Evolutionary conservation across 169 alveolate species (phyloP).

Genomic region (Cyclospora cayetanensis): DNA sequence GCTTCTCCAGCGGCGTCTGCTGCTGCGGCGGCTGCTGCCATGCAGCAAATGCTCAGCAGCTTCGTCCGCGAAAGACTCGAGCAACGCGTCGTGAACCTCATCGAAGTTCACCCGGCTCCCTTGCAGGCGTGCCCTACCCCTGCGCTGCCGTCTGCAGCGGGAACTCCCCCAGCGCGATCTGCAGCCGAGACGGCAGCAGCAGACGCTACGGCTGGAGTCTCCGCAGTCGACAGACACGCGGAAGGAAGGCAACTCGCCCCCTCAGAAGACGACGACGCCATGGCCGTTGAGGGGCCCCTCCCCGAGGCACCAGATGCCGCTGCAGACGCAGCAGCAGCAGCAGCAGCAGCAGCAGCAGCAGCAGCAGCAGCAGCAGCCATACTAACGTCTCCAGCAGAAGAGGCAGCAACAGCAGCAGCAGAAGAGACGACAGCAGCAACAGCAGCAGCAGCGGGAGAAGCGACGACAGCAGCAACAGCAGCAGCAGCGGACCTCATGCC

Average conservation of each 20-base stretch:
- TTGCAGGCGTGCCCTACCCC: slow-evolving; percentile 35
- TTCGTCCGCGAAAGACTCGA: neutral
- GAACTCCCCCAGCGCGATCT: neutral
- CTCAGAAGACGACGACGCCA: neutral
- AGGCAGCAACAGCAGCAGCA: neutral
- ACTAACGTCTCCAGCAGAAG: neutral
- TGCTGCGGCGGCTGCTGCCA: slow-evolving; percentile 42
- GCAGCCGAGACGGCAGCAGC: neutral
- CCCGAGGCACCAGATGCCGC: neutral
- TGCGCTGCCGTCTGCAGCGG: neutral
- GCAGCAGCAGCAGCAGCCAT: neutral
- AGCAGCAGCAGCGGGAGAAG: neutral
- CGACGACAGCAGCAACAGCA: neutral
- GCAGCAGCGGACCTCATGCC: neutral
- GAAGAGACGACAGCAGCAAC: neutral
- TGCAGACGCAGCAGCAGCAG: neutral
- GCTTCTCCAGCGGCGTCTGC: slow-evolving; percentile 11
- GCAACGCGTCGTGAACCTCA: neutral
- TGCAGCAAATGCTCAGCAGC: slow-evolving; percentile 42
- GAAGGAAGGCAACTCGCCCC: neutral
- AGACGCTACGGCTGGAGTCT: neutral
- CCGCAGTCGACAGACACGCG: neutral
- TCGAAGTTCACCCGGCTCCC: slow-evolving; percentile 19
- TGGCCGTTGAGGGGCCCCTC: neutral
- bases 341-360: neutral